phyloP scores from a whole-genome alignment of 305 asterid genomes.

The Fraxinus greggii region DNA sequence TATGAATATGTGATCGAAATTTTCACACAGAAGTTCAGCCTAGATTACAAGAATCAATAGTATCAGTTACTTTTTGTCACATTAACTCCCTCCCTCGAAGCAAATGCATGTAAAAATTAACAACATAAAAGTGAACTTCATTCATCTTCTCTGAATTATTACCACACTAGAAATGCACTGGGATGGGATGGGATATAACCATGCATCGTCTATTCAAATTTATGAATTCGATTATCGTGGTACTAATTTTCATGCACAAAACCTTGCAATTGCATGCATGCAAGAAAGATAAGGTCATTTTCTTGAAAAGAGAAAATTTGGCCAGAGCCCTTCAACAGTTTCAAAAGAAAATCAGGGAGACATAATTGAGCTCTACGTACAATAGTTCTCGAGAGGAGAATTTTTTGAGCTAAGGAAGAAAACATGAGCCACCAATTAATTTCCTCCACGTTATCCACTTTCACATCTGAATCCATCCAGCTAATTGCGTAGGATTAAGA shows the following conservation, averaged over 20 bases:
- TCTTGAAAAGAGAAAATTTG: not conserved
- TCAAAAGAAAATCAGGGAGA: not conserved
- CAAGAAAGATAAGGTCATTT: not conserved
- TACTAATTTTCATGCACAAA: not conserved
- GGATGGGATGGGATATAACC: no score
- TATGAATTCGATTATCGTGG: not conserved
- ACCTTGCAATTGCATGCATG: not conserved
- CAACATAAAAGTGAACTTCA: no score
- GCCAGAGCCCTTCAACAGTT: not conserved
- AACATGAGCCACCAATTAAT: conserved; percentile 17
- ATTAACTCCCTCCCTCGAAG: no score
- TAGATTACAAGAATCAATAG: no score
- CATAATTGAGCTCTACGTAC: not conserved
- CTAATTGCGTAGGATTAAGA: conserved; percentile 56
- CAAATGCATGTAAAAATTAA: no score
- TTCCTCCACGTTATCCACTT: conserved; percentile 17
- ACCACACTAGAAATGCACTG: no score
- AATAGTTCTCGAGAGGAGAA: not conserved
- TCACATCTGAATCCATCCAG: conserved; percentile 59
- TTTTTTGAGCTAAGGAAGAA: not conserved
- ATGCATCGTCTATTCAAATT: no score
- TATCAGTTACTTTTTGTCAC: no score
- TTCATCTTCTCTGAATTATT: no score
- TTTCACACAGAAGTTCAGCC: no score
- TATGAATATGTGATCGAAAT: not conserved